Percentiles rank a stretch among this genome's conserved stretches.
These are phyloP conservation scores for Drechslera avenae DNA, from an alignment of 2,329 filamentous ascomycete species.

Conservation along the genomic window DNA sequence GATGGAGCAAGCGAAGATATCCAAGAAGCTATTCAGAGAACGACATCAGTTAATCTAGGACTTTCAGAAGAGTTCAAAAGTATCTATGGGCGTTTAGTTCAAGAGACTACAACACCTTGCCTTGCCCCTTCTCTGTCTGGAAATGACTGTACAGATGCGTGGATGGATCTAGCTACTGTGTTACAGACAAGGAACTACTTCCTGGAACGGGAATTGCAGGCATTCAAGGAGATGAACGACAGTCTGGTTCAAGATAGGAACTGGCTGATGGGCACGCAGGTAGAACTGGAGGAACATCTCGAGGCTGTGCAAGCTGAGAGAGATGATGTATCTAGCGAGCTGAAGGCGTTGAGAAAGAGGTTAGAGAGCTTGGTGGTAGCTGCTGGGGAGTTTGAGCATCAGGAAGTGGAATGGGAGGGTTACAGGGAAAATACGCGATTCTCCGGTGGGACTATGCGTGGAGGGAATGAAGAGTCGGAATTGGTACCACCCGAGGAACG, in stretches of 20 bases:
- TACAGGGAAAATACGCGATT: no score
- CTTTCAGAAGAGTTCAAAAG: neutral
- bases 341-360: neutral
- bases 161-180: slow-evolving; percentile 1
- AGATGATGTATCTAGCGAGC: neutral
- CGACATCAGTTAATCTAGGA: neutral
- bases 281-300: slow-evolving; percentile 1
- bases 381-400: neutral
- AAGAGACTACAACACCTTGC: no score
- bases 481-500: no score
- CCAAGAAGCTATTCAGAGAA: neutral
- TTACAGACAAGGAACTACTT: slow-evolving; percentile 8
- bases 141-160: neutral
- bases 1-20: no score
- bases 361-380: neutral
- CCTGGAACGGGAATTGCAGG: slow-evolving; percentile 12
- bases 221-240: slow-evolving; percentile 3
- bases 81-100: no score
- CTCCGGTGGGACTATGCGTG: no score
- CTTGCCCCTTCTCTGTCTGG: no score
- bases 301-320: slow-evolving; percentile 1
- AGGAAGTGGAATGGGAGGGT: no score
- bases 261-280: slow-evolving; percentile 12
- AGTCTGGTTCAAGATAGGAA: slow-evolving; percentile 9
- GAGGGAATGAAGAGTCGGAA: no score